Evolutionary conservation across 305 asterid species (phyloP).

Genomic region (Stenogyne calaminthoides): DNA sequence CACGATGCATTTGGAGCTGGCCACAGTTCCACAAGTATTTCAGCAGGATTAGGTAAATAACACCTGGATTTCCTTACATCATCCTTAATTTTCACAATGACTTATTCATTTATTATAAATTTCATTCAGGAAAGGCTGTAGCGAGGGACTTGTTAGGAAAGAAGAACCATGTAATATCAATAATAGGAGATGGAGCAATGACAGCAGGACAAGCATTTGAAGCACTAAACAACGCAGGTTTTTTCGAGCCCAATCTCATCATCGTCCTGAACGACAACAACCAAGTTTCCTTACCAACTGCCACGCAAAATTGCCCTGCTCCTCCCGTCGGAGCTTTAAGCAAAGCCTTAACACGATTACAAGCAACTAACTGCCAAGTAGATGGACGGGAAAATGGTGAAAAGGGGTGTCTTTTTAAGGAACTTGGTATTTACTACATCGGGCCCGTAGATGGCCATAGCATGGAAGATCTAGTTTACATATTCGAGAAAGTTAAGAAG

Average conservation of each 20-base stretch:
- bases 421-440: neutral
- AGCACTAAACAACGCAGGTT: neutral
- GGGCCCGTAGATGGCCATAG: neutral
- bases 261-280: slow-evolving; percentile 20
- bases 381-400: neutral
- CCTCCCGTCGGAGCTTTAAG: slow-evolving; percentile 31
- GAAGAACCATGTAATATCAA: neutral
- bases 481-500: neutral
- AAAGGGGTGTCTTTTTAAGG: neutral
- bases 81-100: no score
- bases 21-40: neutral
- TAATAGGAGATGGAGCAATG: neutral
- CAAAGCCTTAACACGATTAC: neutral
- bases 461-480: neutral
- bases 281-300: slow-evolving; percentile 24
- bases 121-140: neutral
- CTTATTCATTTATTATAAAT: no score
- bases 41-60: neutral
- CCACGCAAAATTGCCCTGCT: slow-evolving; percentile 52
- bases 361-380: neutral
- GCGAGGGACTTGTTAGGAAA: neutral
- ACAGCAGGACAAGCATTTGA: neutral
- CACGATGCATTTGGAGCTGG: neutral
- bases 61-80: no score
- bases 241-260: neutral